Evolutionary conservation across 345 rosid species (phyloP).

Genomic region (Cochlearia excelsa): DNA sequence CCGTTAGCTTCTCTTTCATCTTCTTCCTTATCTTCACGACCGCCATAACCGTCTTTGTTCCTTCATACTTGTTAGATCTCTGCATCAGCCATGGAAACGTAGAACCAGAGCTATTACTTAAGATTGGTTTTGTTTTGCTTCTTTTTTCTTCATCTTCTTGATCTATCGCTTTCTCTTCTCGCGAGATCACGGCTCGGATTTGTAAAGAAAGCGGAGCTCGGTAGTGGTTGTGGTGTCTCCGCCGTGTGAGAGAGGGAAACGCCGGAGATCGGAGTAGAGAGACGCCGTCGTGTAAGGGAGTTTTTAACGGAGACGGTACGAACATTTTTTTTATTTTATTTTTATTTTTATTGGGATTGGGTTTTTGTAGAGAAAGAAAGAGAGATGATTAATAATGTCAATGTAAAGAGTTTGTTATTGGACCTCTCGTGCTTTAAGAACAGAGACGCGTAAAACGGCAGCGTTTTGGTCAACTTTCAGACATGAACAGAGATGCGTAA

Average conservation of each 20-base stretch:
- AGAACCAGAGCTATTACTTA: slow-evolving; percentile 8
- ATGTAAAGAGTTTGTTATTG: background rate
- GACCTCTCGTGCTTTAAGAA: background rate
- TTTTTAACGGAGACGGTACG: slow-evolving; percentile 40
- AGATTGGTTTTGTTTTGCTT: slow-evolving; percentile 15
- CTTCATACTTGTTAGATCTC: slow-evolving; percentile 34
- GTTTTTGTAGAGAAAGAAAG: slow-evolving; percentile 14
- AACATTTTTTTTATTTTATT: slow-evolving; percentile 35
- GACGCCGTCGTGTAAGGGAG: slow-evolving; percentile 41
- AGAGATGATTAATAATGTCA: background rate
- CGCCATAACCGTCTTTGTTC: slow-evolving; percentile 46
- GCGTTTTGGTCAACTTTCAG: background rate
- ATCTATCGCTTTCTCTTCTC: slow-evolving; percentile 56
- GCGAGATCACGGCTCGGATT: slow-evolving; percentile 56
- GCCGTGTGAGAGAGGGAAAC: slow-evolving; percentile 17
- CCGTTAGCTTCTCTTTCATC: slow-evolving; percentile 67
- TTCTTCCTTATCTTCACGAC: slow-evolving; percentile 74
- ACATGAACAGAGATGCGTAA: no score
- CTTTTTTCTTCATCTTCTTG: slow-evolving; percentile 36
- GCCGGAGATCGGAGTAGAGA: slow-evolving; percentile 37
- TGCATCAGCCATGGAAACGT: slow-evolving; percentile 21
- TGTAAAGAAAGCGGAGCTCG: slow-evolving; percentile 16
- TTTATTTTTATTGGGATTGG: background rate
- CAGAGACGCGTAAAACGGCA: background rate
- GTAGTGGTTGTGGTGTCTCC: background rate